Evolutionary conservation across 2,329 filamentous ascomycete genomes (phyloP).

Genomic region (Scedosporium apiospermum): DNA sequence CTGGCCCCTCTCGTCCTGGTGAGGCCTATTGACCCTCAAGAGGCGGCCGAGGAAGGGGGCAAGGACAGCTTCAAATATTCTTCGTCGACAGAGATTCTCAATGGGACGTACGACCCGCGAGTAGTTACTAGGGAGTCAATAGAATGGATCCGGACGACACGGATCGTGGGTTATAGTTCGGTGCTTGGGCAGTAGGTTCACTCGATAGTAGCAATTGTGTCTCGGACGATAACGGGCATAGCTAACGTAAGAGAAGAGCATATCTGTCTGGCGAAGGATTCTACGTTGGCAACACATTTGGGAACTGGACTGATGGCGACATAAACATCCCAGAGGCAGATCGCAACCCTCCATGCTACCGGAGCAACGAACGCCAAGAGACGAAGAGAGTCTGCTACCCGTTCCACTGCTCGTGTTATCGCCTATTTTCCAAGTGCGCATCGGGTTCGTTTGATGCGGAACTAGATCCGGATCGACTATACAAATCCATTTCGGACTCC

Average conservation of each 20-base stretch:
- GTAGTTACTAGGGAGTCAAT: background rate
- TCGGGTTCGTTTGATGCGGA: background rate
- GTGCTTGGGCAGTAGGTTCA: background rate
- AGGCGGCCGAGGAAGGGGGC: background rate
- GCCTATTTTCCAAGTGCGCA: background rate
- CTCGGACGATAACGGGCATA: background rate
- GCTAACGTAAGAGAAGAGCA: background rate
- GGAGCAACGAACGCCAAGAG: background rate
- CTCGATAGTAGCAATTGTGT: background rate
- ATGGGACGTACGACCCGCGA: background rate
- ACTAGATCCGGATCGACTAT: background rate
- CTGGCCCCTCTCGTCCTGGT: background rate
- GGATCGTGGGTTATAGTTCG: background rate
- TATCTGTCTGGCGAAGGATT: background rate
- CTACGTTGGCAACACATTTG: background rate
- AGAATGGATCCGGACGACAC: background rate
- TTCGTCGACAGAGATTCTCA: background rate
- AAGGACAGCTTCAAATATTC: background rate
- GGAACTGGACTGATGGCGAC: background rate
- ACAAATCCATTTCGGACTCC: background rate
- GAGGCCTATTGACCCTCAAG: slow-evolving; percentile 6
- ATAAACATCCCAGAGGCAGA: background rate
- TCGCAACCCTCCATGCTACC: background rate
- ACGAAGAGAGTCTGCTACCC: background rate
- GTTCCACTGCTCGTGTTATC: background rate